Base-by-base conservation (phyloP, 768 basidiomycete species). In the Terana coerulea region DNA sequence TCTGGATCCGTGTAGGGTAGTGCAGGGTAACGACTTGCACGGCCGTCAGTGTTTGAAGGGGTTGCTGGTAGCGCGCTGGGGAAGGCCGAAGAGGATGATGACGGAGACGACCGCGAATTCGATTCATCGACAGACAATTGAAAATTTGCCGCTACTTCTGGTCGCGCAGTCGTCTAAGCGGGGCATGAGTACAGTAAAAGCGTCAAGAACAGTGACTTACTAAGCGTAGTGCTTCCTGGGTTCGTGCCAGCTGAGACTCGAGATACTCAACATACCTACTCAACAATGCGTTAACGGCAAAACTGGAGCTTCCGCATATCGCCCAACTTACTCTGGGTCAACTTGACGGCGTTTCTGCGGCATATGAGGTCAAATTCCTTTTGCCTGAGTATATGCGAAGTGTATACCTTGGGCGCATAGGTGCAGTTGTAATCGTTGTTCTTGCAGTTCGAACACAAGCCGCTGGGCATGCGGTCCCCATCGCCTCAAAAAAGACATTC, bases 371-470 rank as follows among this genome's bases (percentile, higher is more conserved):
- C 35, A 26, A 19, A 34, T 19, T 28, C 31, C 17, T 5, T 17
- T n/a, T 28, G 9, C 17, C 6, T 14, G 15, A 42, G 12, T 33
- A 15, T 24, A 14, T 14, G 33, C 24, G 8, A 22, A 3, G n/a
- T 5, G 30, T 46, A 2, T 25, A 80, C 80, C 73, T 80, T 83
- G 12, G 77, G 78, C 40, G 75, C 72, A 60, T 83, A 81, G 1
- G 78, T 81, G 59, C 81, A 83, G 17, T 79, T 75, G 26, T 71
- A 64, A 24, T 71, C 69, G 52, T 67, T 75, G n/a, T 76, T 69
- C 10, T 73, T 68, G 56, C 83, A 83, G 57, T 80, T 81, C 7
- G 75, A 75, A 56, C 81, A 84, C 34, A 70, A 62, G 60, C 78
- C 76, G 30, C 36, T 41, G 11, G 51, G 50, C 55, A 49, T 56